Percentiles rank a stretch among this genome's conserved stretches.
These are phyloP conservation scores for Fonsecaea multimorphosa DNA, from an alignment of 2,329 filamentous ascomycete genomes.

Conservation along the genomic window DNA sequence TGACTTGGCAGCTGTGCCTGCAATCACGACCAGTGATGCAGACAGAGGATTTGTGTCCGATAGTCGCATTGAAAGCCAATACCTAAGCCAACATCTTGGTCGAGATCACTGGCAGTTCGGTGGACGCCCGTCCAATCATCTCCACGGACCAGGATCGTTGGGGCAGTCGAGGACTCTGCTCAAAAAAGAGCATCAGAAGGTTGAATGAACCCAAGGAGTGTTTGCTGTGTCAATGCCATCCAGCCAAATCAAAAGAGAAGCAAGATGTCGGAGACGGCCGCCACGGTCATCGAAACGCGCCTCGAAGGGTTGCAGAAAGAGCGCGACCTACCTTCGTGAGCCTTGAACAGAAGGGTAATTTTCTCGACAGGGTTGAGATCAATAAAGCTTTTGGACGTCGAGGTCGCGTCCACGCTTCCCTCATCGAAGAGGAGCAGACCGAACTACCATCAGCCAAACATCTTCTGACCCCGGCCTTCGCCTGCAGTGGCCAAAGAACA, in stretches of 20 bases:
- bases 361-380: not conserved
- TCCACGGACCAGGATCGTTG: constrained; percentile 58
- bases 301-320: not conserved
- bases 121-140: constrained; percentile 72
- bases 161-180: constrained; percentile 13
- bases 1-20: constrained; percentile 71
- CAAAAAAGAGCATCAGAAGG: constrained; percentile 14
- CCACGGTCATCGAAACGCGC: not conserved
- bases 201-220: constrained; percentile 16
- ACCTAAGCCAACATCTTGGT: constrained; percentile 72
- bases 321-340: constrained; percentile 1
- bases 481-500: not conserved
- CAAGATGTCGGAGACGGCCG: constrained; percentile 5
- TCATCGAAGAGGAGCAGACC: constrained; percentile 4
- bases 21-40: constrained; percentile 65
- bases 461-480: not conserved
- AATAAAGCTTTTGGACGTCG: not conserved
- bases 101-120: constrained; percentile 70
- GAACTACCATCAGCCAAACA: not conserved
- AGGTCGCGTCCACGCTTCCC: not conserved
- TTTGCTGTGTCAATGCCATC: constrained; percentile 8
- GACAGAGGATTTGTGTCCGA: constrained; percentile 53
- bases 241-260: constrained; percentile 9
- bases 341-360: not conserved
- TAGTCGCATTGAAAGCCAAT: constrained; percentile 68